Evolutionary conservation across 352 stramenopile genomes (phyloP).

Genomic region (Phytophthora pinifolia): DNA sequence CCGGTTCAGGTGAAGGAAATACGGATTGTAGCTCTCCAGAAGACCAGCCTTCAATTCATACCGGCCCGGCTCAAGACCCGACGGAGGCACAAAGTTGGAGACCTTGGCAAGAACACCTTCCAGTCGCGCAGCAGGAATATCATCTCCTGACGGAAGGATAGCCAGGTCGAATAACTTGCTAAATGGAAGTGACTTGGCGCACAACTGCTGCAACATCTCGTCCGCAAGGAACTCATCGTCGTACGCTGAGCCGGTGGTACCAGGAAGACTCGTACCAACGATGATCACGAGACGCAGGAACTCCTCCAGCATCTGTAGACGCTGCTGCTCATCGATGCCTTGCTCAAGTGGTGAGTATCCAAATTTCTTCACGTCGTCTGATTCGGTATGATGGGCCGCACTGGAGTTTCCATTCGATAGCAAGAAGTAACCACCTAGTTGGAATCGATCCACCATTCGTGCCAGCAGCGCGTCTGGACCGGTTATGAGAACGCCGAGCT

Average conservation of each 20-base stretch:
- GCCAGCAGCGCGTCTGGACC: conserved; percentile 63
- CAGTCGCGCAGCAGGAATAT: conserved; percentile 65
- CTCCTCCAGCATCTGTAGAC: conserved; percentile 81
- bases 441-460: conserved; percentile 78
- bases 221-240: conserved; percentile 78
- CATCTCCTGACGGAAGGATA: conserved; percentile 80
- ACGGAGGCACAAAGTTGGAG: conserved; percentile 69
- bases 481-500: conserved; percentile 68
- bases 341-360: conserved; percentile 56
- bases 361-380: conserved; percentile 28
- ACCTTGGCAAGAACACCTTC: conserved; percentile 68
- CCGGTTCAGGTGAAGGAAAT: conserved; percentile 84
- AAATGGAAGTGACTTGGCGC: conserved; percentile 76
- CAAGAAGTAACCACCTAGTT: conserved; percentile 71
- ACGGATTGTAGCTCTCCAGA: conserved; percentile 85
- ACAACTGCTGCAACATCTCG: conserved; percentile 87
- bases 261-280: conserved; percentile 74
- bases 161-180: conserved; percentile 83
- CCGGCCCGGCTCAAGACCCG: conserved; percentile 72
- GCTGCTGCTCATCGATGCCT: conserved; percentile 72
- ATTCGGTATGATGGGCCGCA: conserved; percentile 7
- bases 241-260: conserved; percentile 49
- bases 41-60: conserved; percentile 78
- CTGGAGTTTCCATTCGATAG: conserved; percentile 17
- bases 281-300: conserved; percentile 81